A percentile compares a stretch with the other conserved stretches of the same genome.
Conservation (phyloP, 305 asterid species). For the Fraxinus albicans region DNA sequence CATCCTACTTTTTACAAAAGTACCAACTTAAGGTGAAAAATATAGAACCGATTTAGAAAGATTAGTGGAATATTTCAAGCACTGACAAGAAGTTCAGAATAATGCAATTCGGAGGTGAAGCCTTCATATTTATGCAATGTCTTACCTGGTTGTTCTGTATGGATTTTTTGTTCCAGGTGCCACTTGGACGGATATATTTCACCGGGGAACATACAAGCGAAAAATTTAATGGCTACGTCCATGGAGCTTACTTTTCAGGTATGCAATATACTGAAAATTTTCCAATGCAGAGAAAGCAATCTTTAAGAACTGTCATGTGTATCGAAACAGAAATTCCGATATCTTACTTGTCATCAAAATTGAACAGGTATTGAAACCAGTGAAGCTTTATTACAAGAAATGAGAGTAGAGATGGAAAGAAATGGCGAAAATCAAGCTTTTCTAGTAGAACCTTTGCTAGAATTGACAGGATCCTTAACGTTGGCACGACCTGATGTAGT, state of each 20-base stretch:
- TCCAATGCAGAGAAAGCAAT: neutral
- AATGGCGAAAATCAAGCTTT: conserved; percentile 36
- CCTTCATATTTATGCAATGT: neutral
- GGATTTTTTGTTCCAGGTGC: conserved; percentile 32
- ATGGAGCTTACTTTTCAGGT: conserved; percentile 55
- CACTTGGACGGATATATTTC: conserved; percentile 43
- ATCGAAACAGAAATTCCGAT: neutral
- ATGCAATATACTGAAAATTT: neutral
- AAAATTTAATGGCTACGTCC: conserved; percentile 48
- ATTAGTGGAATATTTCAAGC: neutral
- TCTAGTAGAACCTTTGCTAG: conserved; percentile 36
- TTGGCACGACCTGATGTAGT: conserved; percentile 35
- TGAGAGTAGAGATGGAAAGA: conserved; percentile 33
- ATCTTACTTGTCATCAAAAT: neutral
- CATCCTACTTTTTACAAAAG: neutral
- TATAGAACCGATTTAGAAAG: neutral
- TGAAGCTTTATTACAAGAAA: conserved; percentile 35
- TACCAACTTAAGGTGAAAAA: neutral
- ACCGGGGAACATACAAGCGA: conserved; percentile 51
- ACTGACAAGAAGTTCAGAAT: neutral
- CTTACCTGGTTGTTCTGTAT: neutral
- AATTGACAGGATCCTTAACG: conserved; percentile 31
- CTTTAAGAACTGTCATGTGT: neutral
- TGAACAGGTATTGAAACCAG: conserved; percentile 44
- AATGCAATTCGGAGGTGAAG: neutral